Evolutionary conservation across 805 yeast species (phyloP).

Genomic region (Yarrowia sp.): DNA sequence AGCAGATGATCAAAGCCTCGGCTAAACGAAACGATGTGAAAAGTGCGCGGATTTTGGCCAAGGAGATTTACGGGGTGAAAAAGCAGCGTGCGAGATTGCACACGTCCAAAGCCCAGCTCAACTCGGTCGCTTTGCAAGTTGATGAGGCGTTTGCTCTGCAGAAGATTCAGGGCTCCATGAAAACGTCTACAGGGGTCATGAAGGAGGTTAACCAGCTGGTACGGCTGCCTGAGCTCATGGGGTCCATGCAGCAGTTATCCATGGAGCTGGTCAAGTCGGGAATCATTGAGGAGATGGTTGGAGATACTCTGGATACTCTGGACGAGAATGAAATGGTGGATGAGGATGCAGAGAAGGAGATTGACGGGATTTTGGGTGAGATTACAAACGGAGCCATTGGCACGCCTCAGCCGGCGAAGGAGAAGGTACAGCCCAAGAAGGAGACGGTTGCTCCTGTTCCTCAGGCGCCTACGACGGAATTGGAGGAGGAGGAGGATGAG

Average conservation of each 20-base stretch:
- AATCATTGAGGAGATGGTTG: slow-evolving; percentile 91
- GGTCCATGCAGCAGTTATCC: slow-evolving; percentile 81
- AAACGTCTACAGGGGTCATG: slow-evolving; percentile 77
- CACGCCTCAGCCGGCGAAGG: slow-evolving; percentile 49
- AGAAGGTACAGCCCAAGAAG: slow-evolving; percentile 32
- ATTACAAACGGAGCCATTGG: slow-evolving; percentile 53
- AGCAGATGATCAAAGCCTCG: slow-evolving; percentile 65
- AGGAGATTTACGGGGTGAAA: slow-evolving; percentile 70
- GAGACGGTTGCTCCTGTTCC: slow-evolving; percentile 31
- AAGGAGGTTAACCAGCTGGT: slow-evolving; percentile 80
- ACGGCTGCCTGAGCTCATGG: slow-evolving; percentile 71
- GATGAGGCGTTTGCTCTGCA: slow-evolving; percentile 88
- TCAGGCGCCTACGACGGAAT: slow-evolving; percentile 30
- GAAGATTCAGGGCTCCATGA: slow-evolving; percentile 78
- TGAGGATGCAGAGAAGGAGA: slow-evolving; percentile 41
- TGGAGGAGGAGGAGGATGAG: slow-evolving; percentile 47
- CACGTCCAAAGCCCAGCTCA: slow-evolving; percentile 79
- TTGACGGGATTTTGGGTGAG: slow-evolving; percentile 41
- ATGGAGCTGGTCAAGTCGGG: slow-evolving; percentile 69
- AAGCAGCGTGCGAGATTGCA: slow-evolving; percentile 73
- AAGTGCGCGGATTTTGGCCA: slow-evolving; percentile 75
- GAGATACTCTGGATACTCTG: slow-evolving; percentile 74
- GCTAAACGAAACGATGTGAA: slow-evolving; percentile 75
- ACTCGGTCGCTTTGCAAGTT: slow-evolving; percentile 81
- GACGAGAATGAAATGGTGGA: slow-evolving; percentile 61